Conservation (phyloP, 352 stramenopile genomes). For the Pythium aquatile region DNA sequence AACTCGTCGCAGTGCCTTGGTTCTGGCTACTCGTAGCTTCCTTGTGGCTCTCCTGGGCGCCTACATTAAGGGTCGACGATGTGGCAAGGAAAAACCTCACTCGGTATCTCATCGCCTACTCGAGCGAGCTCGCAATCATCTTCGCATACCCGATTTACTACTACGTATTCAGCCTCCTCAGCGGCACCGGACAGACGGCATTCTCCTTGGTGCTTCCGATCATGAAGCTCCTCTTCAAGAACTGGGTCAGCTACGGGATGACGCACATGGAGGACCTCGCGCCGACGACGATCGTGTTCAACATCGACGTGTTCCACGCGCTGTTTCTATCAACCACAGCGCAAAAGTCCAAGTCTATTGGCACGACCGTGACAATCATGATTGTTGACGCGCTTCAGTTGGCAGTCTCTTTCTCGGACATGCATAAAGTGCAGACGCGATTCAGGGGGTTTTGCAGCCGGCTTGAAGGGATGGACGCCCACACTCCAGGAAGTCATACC, state of each 20-base stretch:
- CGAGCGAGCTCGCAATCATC: slow-evolving; percentile 1
- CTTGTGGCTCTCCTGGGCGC: slow-evolving; percentile 3
- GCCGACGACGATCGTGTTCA: slow-evolving; percentile 14
- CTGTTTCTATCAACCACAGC: slow-evolving; percentile 18
- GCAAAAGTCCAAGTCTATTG: slow-evolving; percentile 5
- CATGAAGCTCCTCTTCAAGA: slow-evolving; percentile 18
- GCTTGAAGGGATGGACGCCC: neutral
- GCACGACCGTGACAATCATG: slow-evolving; percentile 5
- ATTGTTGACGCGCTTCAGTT: slow-evolving; percentile 2
- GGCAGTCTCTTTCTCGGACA: neutral
- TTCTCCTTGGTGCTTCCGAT: slow-evolving; percentile 2
- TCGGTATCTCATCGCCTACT: neutral
- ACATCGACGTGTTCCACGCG: slow-evolving; percentile 23
- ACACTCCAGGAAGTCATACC: neutral
- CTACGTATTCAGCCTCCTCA: slow-evolving; percentile 7
- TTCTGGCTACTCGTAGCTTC: neutral
- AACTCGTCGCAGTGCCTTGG: slow-evolving; percentile 7
- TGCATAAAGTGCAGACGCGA: neutral
- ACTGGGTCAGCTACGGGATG: slow-evolving; percentile 8
- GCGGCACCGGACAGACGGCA: neutral
- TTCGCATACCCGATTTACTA: slow-evolving; percentile 11
- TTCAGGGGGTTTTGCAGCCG: neutral
- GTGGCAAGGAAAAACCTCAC: neutral
- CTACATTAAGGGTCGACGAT: neutral
- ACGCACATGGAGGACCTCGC: slow-evolving; percentile 12